These are phyloP conservation scores for Diplodia corticola DNA, from an alignment of 2,329 filamentous ascomycete genomes.

Conservation along the genomic window DNA sequence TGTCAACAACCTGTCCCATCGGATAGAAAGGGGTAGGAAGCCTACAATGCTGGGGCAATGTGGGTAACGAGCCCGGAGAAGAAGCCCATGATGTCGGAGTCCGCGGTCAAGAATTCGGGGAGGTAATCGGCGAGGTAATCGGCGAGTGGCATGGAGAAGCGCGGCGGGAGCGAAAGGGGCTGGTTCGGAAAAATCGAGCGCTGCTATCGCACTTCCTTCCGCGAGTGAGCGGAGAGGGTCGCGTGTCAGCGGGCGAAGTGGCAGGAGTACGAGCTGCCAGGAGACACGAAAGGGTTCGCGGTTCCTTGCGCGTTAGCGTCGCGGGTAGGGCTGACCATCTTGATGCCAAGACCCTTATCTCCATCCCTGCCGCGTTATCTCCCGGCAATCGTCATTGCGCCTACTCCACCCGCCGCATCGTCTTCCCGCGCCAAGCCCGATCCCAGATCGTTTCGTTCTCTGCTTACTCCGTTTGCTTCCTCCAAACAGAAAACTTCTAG, in stretches of 20 bases:
- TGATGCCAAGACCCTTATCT: conserved; percentile 13
- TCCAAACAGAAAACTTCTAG: background rate
- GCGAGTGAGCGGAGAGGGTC: background rate
- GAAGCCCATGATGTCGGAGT: conserved; percentile 36
- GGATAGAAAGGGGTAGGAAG: background rate
- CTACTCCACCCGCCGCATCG: background rate
- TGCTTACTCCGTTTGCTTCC: background rate
- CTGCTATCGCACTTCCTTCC: conserved; percentile 8
- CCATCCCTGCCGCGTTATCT: background rate
- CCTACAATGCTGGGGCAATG: conserved; percentile 43
- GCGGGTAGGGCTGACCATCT: conserved; percentile 20
- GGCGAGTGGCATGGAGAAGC: conserved; percentile 16
- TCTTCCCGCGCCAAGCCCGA: background rate
- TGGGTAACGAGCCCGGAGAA: conserved; percentile 38
- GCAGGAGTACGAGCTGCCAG: background rate
- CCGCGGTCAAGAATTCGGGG: conserved; percentile 17
- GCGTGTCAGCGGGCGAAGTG: background rate
- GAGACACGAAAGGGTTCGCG: conserved; percentile 12
- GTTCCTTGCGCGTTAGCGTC: conserved; percentile 11
- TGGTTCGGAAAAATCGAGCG: background rate
- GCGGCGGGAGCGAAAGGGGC: background rate
- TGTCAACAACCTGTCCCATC: background rate
- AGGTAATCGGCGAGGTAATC: conserved; percentile 22
- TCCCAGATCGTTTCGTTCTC: background rate
- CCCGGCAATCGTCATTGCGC: conserved; percentile 7